Evolutionary conservation across 305 asterid species (phyloP), one percentile per base, ranked within the genome.

Genomic region (Nicotiana rustica): DNA sequence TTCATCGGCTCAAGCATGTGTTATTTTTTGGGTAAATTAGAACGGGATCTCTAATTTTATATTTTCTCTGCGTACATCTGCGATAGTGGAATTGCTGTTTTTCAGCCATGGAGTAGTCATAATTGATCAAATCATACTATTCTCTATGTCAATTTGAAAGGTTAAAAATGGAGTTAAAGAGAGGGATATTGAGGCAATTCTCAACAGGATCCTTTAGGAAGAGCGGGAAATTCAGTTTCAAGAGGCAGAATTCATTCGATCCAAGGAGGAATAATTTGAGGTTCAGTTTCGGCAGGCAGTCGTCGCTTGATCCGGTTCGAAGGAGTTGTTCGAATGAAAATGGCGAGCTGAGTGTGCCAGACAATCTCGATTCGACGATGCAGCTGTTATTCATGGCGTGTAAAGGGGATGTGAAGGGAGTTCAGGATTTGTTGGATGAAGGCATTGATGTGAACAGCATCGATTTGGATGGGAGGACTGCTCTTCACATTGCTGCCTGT

Each of bases 401-500:
- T 70, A 83, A 88, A 84, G 98, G 98, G 10, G 98, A 96, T 77
- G 97, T 85, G 49, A 89, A 77, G 67, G 98, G 98, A 17, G 89
- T 95, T 83, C 82, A 70, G 87, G 99, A 92, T 49, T 91, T 96
- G 92, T 89, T 96, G 35, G 98, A 92, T 82, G 92, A 95, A 77
- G 98, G 97, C 25, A 84, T 89, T 21, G 99, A 97, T 81, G 97
- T 95, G 14, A 95, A 97, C 62, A 97, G 93, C 84, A 95, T 97
- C 81, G 99, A 97, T 87, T 90, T 97, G 91, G 98, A 97, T 85
- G 98, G 99, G 36, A 84, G 99, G 85, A 97, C 99, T 7, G 99
- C 98, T 7, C 83, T 97, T 87, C 99, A 97, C 81, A 90, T 97
- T 66, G 98, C 96, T 14, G 91, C 98, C 0, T 97, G 98, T 77